Percentiles rank a stretch among this genome's conserved stretches.
Conservation (phyloP, 495 filamentous ascomycete genomes). For the Aspergillus leporis region DNA sequence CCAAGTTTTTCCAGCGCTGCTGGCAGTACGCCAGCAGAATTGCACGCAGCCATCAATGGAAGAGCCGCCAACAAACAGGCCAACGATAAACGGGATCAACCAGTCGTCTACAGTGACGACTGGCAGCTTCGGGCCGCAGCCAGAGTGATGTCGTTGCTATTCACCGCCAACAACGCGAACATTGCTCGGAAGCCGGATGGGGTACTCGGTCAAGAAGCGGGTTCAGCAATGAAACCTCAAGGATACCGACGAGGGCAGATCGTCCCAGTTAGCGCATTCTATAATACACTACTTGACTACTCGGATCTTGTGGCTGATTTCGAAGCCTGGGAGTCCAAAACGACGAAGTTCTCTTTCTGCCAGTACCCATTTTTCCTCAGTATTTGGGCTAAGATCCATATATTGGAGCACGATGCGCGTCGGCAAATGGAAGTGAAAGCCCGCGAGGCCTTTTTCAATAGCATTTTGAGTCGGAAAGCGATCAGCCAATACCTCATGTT, state of each 20-base stretch:
- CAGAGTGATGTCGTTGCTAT: constrained; percentile 78
- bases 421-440: constrained; percentile 92
- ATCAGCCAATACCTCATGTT: constrained; percentile 81
- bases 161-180: constrained; percentile 74
- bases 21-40: constrained; percentile 62
- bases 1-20: constrained; percentile 66
- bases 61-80: constrained; percentile 48
- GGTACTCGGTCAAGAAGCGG: constrained; percentile 15
- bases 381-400: constrained; percentile 91
- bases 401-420: constrained; percentile 85
- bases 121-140: constrained; percentile 89
- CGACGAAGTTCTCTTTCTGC: constrained; percentile 82
- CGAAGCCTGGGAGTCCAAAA: constrained; percentile 79
- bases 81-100: constrained; percentile 47
- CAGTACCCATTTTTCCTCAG: constrained; percentile 94
- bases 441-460: constrained; percentile 88
- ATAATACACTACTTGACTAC: constrained; percentile 83
- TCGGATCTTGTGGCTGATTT: constrained; percentile 86
- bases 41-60: constrained; percentile 76
- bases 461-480: constrained; percentile 70
- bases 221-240: constrained; percentile 35
- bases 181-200: constrained; percentile 33
- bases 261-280: constrained; percentile 81
- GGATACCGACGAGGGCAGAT: constrained; percentile 60
- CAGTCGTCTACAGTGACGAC: constrained; percentile 74